Evolutionary conservation across 1,284 basidiomycete genomes (phyloP), one percentile per base, ranked within the genome.

Genomic region (Ganoderma sinense): DNA sequence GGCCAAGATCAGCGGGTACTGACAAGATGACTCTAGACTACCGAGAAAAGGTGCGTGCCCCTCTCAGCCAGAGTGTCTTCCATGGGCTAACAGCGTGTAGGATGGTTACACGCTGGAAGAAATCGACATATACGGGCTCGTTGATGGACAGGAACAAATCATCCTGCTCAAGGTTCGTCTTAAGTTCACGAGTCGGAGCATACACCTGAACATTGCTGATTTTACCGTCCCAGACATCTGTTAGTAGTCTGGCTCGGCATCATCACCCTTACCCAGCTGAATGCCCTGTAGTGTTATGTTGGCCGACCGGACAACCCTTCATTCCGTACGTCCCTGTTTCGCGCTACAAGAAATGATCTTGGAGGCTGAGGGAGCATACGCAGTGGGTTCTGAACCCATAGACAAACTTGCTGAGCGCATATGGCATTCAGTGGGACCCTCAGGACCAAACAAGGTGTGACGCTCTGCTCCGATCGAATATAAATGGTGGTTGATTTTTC

Each of bases 311-410:
- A 92, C 74, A 96, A 95, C 71, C 91, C 92, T 0, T 93, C 93
- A 0, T 96, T 95, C 78, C 83, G 91, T 93, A 74, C 69, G 86
- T 77, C 5, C 13, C 11, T 23, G 14, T 20, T 18, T 56, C 26
- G 29, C 29, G 13, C 23, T 23, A 20, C 43, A 23, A 18, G 5
- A 39, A 14, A 18, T n/a, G 5, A 3, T 8, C 2, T n/a, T 20
- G 20, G 36, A 36, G 11, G 23, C 33, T 56, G 39, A 64, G 14
- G 11, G 23, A 31, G 31, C 23, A 39, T 56, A 6, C 8, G 40
- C 68, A 94, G 94, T 95, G 64, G 95, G 94, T 2, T 92, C 92
- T 1, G 91, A 95, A 78, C 89, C 91, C 0, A 82, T 96, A 26
- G 88, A 92, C 65, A 74, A 74, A 8, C 87, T 96, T 10, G 90